phyloP scores from a whole-genome alignment of 768 basidiomycete genomes.

The Myochromella boudieri region DNA sequence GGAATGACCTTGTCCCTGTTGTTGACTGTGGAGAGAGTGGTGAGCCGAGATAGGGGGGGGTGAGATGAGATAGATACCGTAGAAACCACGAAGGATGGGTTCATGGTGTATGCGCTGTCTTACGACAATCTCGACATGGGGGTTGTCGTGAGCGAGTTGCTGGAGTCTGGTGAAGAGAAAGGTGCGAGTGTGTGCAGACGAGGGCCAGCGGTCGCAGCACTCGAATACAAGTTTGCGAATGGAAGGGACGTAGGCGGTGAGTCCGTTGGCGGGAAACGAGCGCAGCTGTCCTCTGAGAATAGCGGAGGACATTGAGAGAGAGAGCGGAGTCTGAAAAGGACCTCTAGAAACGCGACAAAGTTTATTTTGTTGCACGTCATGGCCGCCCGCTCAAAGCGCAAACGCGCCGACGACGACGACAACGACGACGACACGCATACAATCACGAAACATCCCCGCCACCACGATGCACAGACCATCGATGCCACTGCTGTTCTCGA shows the following conservation, averaged over 20 bases:
- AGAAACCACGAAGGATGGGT: slow-evolving; percentile 83
- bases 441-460: slow-evolving; percentile 55
- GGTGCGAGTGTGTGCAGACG: slow-evolving; percentile 68
- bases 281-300: slow-evolving; percentile 47
- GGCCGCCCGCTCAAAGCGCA: slow-evolving; percentile 59
- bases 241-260: slow-evolving; percentile 69
- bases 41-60: slow-evolving; percentile 14
- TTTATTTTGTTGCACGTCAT: slow-evolving; percentile 22
- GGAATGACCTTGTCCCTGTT: slow-evolving; percentile 87
- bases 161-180: slow-evolving; percentile 67
- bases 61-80: slow-evolving; percentile 45
- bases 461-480: background rate
- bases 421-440: slow-evolving; percentile 39
- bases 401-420: slow-evolving; percentile 46
- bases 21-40: slow-evolving; percentile 57
- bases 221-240: slow-evolving; percentile 88
- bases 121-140: slow-evolving; percentile 84
- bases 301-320: slow-evolving; percentile 19
- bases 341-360: background rate
- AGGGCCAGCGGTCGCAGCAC: slow-evolving; percentile 82
- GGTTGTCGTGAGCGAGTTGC: slow-evolving; percentile 66
- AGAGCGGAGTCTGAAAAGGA: slow-evolving; percentile 30
- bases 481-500: slow-evolving; percentile 58
- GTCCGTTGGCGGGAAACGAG: slow-evolving; percentile 73
- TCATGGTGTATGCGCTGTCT: slow-evolving; percentile 72